Base-by-base conservation (phyloP, 805 yeast species). In the Hanseniaspora hatyaiensis region DNA sequence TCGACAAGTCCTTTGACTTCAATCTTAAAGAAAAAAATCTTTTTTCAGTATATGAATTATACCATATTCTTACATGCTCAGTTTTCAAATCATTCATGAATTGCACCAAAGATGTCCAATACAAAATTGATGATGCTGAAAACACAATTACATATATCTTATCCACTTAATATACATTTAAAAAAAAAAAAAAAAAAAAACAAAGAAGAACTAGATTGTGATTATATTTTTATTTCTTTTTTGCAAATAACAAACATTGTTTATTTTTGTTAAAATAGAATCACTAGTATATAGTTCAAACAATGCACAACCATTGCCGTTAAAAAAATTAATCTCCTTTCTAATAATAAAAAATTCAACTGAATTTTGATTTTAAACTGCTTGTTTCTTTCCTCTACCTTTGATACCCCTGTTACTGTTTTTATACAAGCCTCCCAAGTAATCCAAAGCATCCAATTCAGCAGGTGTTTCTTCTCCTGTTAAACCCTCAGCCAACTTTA, bases 351-450 rank as follows among this genome's bases (percentile, higher is more conserved):
- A n/a, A n/a, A n/a, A n/a, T n/a, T n/a, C n/a, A n/a, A n/a, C n/a
- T n/a, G n/a, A 20, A n/a, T 12, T 20, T 20, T 34, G 28, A 15
- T n/a, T 8, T 11, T 26, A 40, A 42, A 18, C 51, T 37, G 54
- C 53, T 9, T 58, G 59, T 23, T 68, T 68, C 56, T 77, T 83
- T 4, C 96, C 96, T 51, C 96, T 74, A 23, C 96, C 96, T 55
- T 84, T 78, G 52, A 88, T 88, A 16, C 96, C 96, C 57, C 85
- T 77, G 59, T 88, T 88, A 38, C 92, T 76, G 61, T 88, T 86
- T 62, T 85, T 85, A 66, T 89, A 88, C 50, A 88, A 69, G 33
- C 77, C 74, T 36, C 87, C 78, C 63, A 88, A 85, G 64, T 89
- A 88, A 28, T 75, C 73, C 56, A 88, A 70, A 54, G 86, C 58